A percentile compares a stretch with the other conserved stretches of the same genome.
These are phyloP conservation scores for Macadamia integrifolia DNA, from an alignment of 164 flowering plant species.

Conservation along the genomic window DNA sequence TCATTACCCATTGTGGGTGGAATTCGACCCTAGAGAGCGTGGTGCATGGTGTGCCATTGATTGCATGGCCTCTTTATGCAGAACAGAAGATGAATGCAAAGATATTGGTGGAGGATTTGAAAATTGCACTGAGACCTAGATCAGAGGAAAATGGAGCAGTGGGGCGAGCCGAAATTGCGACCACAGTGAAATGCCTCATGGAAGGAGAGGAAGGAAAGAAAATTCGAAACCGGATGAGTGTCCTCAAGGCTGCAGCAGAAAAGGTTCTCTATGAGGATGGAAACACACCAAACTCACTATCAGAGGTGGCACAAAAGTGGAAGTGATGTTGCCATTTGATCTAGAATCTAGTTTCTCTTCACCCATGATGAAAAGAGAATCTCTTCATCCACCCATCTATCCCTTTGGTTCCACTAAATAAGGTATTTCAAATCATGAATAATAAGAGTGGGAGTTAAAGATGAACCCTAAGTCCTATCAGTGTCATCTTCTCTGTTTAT, in stretches of 20 bases:
- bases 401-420: too few species aligned
- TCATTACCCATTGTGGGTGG: slow-evolving; percentile 71
- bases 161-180: slow-evolving; percentile 36
- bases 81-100: slow-evolving; percentile 68
- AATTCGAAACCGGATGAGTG: slow-evolving; percentile 20
- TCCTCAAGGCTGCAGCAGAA: slow-evolving; percentile 25
- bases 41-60: slow-evolving; percentile 16
- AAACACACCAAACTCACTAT: slow-evolving; percentile 24
- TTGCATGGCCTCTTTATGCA: slow-evolving; percentile 70
- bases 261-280: slow-evolving; percentile 22
- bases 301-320: slow-evolving; percentile 16
- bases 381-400: too few species aligned
- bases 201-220: slow-evolving; percentile 33
- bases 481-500: too few species aligned
- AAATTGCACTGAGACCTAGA: slow-evolving; percentile 41
- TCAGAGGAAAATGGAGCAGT: slow-evolving; percentile 29
- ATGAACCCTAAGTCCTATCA: too few species aligned
- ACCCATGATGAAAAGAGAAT: too few species aligned
- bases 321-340: not conserved
- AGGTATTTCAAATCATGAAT: too few species aligned
- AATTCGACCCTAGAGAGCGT: slow-evolving; percentile 65
- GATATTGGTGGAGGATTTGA: slow-evolving; percentile 38
- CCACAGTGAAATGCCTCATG: slow-evolving; percentile 37
- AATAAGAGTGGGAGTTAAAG: too few species aligned
- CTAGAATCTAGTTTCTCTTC: too few species aligned